Percentiles rank a stretch among this genome's conserved stretches.
Conservation (phyloP, 2,329 filamentous ascomycete genomes). For the Colletotrichum cereale region DNA sequence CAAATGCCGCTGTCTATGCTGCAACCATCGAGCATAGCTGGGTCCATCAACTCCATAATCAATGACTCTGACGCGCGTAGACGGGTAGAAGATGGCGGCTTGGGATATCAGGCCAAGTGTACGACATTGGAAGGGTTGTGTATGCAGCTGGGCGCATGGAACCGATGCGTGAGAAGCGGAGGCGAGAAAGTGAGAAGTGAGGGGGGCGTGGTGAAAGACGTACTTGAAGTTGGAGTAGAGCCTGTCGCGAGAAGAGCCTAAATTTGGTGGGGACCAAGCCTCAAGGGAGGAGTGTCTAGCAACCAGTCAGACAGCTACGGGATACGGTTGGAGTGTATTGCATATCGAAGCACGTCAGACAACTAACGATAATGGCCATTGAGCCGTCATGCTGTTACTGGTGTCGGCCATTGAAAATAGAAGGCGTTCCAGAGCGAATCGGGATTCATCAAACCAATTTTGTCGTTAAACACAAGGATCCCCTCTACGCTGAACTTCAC, state of each 20-base stretch:
- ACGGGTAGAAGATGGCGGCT: constrained; percentile 53
- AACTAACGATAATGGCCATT: neutral
- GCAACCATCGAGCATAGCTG: constrained; percentile 56
- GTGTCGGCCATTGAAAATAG: neutral
- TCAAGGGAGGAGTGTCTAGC: neutral
- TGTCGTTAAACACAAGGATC: neutral
- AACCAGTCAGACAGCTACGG: neutral
- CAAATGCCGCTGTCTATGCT: constrained; percentile 51
- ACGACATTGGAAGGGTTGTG: constrained; percentile 57
- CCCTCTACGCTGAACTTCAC: neutral
- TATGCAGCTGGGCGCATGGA: constrained; percentile 56
- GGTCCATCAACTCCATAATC: constrained; percentile 52
- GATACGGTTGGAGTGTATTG: neutral
- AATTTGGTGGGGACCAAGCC: neutral
- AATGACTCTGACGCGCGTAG: constrained; percentile 54
- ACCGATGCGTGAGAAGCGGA: constrained; percentile 43
- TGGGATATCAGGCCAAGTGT: constrained; percentile 55
- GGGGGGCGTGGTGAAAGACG: constrained; percentile 30
- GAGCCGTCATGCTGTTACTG: neutral
- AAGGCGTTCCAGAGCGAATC: neutral
- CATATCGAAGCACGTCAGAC: too few species aligned
- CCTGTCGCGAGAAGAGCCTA: constrained; percentile 35
- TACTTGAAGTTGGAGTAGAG: constrained; percentile 34
- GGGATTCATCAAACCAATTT: neutral
- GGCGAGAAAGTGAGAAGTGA: constrained; percentile 20